Evolutionary conservation across 2,329 filamentous ascomycete species (phyloP).

Genomic region (Macrophomina pseudophaseolina): DNA sequence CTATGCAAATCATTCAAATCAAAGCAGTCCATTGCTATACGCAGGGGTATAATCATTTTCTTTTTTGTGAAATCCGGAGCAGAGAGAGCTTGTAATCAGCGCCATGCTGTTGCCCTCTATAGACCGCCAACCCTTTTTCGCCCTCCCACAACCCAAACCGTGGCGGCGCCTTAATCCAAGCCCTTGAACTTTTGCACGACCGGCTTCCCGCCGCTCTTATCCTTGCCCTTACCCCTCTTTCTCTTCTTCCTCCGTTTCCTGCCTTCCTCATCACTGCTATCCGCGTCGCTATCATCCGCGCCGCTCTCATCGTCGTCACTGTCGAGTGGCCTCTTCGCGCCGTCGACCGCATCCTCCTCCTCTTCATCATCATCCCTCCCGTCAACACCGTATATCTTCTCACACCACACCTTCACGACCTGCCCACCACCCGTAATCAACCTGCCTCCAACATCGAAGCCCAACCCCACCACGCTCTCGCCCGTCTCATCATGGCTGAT

Average conservation of each 20-base stretch:
- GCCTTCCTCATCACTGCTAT: constrained; percentile 51
- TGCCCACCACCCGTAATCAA: constrained; percentile 89
- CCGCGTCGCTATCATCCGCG: constrained; percentile 33
- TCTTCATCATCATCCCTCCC: constrained; percentile 33
- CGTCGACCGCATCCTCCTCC: constrained; percentile 38
- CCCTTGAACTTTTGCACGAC: constrained; percentile 43
- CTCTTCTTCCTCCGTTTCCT: constrained; percentile 52
- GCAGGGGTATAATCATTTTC: constrained; percentile 1
- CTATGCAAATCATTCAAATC: background rate
- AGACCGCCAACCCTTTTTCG: background rate
- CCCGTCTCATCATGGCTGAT: constrained; percentile 73
- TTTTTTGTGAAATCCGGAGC: background rate
- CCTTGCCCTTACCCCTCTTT: constrained; percentile 46
- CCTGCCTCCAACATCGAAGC: constrained; percentile 82
- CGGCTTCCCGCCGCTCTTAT: constrained; percentile 31
- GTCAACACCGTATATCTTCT: constrained; percentile 62
- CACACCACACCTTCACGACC: constrained; percentile 87
- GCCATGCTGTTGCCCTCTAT: background rate
- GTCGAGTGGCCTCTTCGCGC: constrained; percentile 38
- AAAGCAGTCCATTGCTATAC: constrained; percentile 9
- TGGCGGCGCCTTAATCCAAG: constrained; percentile 30
- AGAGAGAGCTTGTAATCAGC: background rate
- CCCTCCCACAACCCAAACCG: background rate
- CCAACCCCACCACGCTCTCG: constrained; percentile 81
- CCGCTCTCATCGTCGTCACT: constrained; percentile 47